phyloP scores from a whole-genome alignment of 371 early-diverging fungal genomes.

The Mortierella sp. region DNA sequence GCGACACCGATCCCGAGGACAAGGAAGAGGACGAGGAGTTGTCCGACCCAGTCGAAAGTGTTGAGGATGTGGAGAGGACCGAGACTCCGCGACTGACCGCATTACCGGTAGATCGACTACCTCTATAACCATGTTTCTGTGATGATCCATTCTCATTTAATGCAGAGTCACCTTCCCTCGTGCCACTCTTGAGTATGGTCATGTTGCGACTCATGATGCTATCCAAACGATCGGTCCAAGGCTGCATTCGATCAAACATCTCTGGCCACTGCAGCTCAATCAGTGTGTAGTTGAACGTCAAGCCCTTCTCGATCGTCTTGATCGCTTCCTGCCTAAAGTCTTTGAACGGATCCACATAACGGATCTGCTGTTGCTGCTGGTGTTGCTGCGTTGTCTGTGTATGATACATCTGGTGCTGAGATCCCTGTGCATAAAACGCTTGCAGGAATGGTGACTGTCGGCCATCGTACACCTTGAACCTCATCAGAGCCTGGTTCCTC shows the following conservation, averaged over 20 bases:
- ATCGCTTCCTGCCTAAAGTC: conserved; percentile 35
- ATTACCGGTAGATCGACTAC: not conserved
- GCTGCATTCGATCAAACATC: conserved; percentile 37
- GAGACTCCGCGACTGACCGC: conserved; percentile 25
- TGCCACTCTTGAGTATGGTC: conserved; percentile 2
- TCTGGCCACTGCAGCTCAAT: conserved; percentile 44
- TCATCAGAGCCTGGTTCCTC: conserved; percentile 31
- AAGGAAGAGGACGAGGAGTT: conserved; percentile 22
- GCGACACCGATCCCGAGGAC: conserved; percentile 1
- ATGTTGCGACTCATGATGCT: conserved; percentile 22
- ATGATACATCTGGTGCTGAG: conserved; percentile 12
- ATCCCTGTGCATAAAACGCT: conserved; percentile 12
- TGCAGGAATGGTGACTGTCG: conserved; percentile 23
- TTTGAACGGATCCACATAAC: conserved; percentile 29
- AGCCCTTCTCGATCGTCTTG: conserved; percentile 22
- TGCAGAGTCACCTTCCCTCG: not conserved
- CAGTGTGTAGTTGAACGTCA: conserved; percentile 25
- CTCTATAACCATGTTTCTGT: not conserved
- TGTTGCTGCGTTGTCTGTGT: not conserved
- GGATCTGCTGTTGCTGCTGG: conserved; percentile 17
- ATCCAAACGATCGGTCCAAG: conserved; percentile 26
- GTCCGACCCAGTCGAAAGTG: conserved; percentile 13
- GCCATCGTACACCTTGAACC: conserved; percentile 29
- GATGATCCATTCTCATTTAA: not conserved
- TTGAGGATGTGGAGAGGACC: conserved; percentile 26